phyloP scores from a whole-genome alignment of 108 stramenopile species.

The Schizochytrium sp. region DNA sequence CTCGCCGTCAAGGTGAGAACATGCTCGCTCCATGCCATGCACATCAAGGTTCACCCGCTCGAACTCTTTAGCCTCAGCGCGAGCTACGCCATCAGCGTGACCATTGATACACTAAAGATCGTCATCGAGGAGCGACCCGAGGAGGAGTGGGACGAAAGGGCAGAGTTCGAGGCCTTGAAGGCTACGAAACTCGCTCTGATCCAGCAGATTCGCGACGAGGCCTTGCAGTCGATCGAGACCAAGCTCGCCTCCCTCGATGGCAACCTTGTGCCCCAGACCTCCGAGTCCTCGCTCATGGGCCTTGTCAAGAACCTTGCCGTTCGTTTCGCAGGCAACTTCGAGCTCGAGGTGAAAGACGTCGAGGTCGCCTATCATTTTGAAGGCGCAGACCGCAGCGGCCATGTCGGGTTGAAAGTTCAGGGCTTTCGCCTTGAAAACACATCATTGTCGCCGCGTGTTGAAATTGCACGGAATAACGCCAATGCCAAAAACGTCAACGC shows the following conservation, averaged over 20 bases:
- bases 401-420: not conserved
- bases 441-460: not conserved
- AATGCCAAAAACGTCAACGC: not conserved
- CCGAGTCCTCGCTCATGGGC: not conserved
- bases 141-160: not conserved
- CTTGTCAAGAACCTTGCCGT: not conserved
- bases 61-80: not conserved
- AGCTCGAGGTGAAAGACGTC: not conserved
- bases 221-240: not conserved
- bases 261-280: not conserved
- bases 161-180: not conserved
- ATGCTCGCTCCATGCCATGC: not conserved
- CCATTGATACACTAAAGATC: not conserved
- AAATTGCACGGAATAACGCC: not conserved
- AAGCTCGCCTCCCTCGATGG: not conserved
- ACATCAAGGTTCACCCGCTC: not conserved
- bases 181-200: not conserved
- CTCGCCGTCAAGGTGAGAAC: not conserved
- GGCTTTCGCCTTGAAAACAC: not conserved
- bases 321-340: not conserved
- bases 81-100: not conserved
- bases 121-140: not conserved
- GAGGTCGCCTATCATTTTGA: constrained; percentile 10
- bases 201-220: not conserved
- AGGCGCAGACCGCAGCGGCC: not conserved